Evolutionary conservation across 108 stramenopile species (phyloP).

Genomic region (Fragilariopsis cylindrus): DNA sequence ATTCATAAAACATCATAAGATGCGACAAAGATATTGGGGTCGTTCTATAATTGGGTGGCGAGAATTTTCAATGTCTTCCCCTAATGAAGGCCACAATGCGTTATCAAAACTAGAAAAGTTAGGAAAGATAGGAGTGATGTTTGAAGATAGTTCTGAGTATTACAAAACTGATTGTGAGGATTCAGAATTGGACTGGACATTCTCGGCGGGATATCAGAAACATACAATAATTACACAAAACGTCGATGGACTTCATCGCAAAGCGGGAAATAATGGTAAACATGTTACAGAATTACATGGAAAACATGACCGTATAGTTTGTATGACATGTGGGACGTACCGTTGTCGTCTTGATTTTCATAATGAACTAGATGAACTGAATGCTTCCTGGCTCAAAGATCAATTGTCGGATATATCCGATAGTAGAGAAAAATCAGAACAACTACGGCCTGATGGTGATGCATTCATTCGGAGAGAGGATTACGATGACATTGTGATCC

Average conservation of each 20-base stretch:
- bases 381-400: constrained; percentile 69
- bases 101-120: constrained; percentile 78
- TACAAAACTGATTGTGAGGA: constrained; percentile 25
- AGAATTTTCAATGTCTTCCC: constrained; percentile 69
- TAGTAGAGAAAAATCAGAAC: neutral
- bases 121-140: constrained; percentile 63
- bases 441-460: constrained; percentile 94
- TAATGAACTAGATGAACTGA: constrained; percentile 56
- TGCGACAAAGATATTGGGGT: constrained; percentile 95
- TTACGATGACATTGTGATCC: constrained; percentile 71
- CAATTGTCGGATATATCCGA: constrained; percentile 30
- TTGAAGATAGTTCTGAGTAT: constrained; percentile 47
- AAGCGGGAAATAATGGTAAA: constrained; percentile 59
- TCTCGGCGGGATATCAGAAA: constrained; percentile 24
- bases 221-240: constrained; percentile 94
- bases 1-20: constrained; percentile 66
- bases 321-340: constrained; percentile 85
- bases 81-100: constrained; percentile 87
- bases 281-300: constrained; percentile 94
- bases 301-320: constrained; percentile 67
- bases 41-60: constrained; percentile 88
- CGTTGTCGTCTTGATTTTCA: constrained; percentile 80
- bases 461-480: constrained; percentile 59
- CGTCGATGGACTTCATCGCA: constrained; percentile 93
- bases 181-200: constrained; percentile 14